These are phyloP conservation scores for Nelumbo lutea DNA, from an alignment of 164 flowering plant species.

Conservation along the genomic window DNA sequence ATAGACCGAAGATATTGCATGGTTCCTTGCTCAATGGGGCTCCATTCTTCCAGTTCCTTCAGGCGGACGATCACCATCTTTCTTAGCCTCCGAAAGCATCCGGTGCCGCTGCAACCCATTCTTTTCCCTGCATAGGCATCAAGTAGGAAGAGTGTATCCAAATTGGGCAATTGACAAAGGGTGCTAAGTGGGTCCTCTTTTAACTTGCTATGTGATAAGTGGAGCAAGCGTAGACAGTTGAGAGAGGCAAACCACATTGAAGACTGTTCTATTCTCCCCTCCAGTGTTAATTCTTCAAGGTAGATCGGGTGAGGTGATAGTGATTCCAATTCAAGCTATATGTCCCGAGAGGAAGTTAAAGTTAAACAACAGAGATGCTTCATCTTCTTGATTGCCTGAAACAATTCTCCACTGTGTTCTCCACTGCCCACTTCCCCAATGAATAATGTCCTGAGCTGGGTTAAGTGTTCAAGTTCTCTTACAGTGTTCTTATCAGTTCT, in stretches of 20 bases:
- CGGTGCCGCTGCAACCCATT: background rate
- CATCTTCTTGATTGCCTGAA: background rate
- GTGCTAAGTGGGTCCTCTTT: background rate
- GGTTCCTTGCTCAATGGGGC: background rate
- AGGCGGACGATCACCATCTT: background rate
- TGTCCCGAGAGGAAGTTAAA: background rate
- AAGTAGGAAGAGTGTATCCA: background rate
- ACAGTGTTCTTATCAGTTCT: no score
- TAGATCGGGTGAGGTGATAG: background rate
- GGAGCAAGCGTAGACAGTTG: background rate
- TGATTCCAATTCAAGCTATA: background rate
- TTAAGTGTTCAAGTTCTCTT: no score
- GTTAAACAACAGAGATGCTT: background rate
- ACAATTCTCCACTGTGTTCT: background rate
- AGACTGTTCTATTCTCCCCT: background rate
- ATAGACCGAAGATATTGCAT: background rate
- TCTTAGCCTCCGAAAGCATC: background rate
- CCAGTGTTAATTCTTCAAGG: background rate
- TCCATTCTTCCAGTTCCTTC: background rate
- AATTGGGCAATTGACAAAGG: background rate
- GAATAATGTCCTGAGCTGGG: no score
- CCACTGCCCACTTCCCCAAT: background rate
- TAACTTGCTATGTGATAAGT: no score
- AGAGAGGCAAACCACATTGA: constrained; percentile 1
- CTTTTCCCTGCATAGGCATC: background rate